Evolutionary conservation across 2,329 filamentous ascomycete genomes (phyloP).

Genomic region (Dothideomycetes sp.): DNA sequence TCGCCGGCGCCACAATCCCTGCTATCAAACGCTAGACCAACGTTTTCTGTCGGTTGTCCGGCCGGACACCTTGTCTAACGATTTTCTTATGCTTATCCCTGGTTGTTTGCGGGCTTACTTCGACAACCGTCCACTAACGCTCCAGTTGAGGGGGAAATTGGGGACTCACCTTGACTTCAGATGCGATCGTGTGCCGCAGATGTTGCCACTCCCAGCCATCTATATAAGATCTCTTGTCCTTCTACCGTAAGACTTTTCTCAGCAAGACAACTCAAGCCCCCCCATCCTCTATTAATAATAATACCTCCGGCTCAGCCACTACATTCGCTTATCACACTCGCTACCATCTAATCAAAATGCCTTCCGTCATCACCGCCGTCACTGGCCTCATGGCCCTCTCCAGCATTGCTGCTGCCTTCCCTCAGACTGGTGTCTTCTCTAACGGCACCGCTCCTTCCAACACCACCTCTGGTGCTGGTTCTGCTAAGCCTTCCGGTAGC

Average conservation of each 20-base stretch:
- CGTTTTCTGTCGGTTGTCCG: neutral
- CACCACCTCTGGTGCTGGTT: neutral
- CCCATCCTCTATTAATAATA: neutral
- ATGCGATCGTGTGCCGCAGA: too few species aligned
- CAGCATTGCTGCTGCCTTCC: conserved; percentile 6
- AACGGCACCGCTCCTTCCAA: conserved; percentile 3
- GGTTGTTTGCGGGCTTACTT: neutral
- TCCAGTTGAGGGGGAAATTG: neutral
- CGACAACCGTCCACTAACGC: neutral
- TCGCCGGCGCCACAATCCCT: neutral
- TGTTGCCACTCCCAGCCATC: too few species aligned
- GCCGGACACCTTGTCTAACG: neutral
- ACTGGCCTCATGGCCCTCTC: conserved; percentile 4
- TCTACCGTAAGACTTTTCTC: neutral
- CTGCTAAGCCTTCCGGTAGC: conserved; percentile 1
- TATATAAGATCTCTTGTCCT: neutral
- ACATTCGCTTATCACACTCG: conserved; percentile 3
- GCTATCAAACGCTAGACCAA: neutral
- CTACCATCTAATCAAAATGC: conserved; percentile 9
- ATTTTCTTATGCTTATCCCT: neutral
- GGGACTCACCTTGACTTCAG: neutral
- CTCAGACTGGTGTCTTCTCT: conserved; percentile 7
- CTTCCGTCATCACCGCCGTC: conserved; percentile 7
- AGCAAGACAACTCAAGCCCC: too few species aligned
- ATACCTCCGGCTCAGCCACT: neutral